Evolutionary conservation across 2,329 filamentous ascomycete genomes (phyloP), one percentile per base, ranked within the genome.

Genomic region (Phaeosphaeriaceae sp.): DNA sequence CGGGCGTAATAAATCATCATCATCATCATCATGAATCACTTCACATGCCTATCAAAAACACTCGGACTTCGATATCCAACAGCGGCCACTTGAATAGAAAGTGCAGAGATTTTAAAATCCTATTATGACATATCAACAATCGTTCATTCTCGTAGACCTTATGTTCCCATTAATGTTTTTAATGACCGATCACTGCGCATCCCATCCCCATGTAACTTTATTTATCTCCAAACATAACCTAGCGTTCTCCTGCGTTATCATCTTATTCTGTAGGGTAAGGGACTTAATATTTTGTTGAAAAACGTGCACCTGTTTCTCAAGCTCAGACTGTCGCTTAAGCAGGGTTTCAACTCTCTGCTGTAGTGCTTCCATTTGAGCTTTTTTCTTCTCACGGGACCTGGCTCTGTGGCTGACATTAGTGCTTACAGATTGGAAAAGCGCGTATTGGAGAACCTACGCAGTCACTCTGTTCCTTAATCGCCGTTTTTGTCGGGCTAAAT

Each of bases 241-340:
- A 45, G 39, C 29, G 40, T 49, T 49, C 46, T 49, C 46, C 46
- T 49, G 29, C 26, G 4, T 44, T 49, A 49, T 36, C 12, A 45
- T 30, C 40, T 49, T 21, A 29, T 49, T 49, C 40, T 49, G 11
- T 34, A 49, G 46, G 45, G 46, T 15, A 34, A 49, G 46, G 44
- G 26, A 41, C 40, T 49, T 49, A 37, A 49, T 36, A 45, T 49
- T 40, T 49, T 49, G 4, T 49, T 45, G 20, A 49, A 49, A 49
- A 40, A 49, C 30, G 15, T 49, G 20, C 20, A 49, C 46, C 45
- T 49, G 29, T 17, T 30, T 49, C 46, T 44, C 9, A 45, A 49
- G 46, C 46, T 49, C 20, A 49, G 40, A 44, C 46, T 49, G 5
- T 49, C 20, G 29, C 37, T 45, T 49, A 23, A 49, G 46, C 20